These are phyloP conservation scores for Aspergillus avenaceus DNA, from an alignment of 495 filamentous ascomycete genomes.

Conservation along the genomic window DNA sequence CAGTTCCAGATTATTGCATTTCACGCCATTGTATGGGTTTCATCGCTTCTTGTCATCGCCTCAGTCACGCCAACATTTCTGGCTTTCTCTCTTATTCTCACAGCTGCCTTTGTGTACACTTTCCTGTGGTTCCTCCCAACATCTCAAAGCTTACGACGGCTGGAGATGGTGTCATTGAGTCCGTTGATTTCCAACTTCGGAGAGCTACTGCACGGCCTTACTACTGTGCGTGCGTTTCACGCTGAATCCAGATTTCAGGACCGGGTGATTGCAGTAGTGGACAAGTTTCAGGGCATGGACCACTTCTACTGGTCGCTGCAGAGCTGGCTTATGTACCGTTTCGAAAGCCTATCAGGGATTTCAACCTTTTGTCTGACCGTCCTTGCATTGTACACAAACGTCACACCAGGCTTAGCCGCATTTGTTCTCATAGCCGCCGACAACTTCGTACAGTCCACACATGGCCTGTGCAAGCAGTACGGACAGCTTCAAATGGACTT, in stretches of 20 bases:
- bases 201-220: slow-evolving; percentile 70
- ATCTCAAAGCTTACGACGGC: slow-evolving; percentile 72
- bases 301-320: slow-evolving; percentile 89
- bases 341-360: slow-evolving; percentile 62
- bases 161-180: slow-evolving; percentile 80
- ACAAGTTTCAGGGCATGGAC: slow-evolving; percentile 86
- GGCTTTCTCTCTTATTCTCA: slow-evolving; percentile 61
- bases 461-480: slow-evolving; percentile 68
- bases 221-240: slow-evolving; percentile 72
- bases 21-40: slow-evolving; percentile 61
- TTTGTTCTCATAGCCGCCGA: slow-evolving; percentile 56
- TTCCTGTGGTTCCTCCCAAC: slow-evolving; percentile 74
- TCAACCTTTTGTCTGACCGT: slow-evolving; percentile 69
- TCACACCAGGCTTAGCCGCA: slow-evolving; percentile 69
- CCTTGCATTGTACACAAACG: slow-evolving; percentile 62
- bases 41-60: slow-evolving; percentile 69
- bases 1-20: slow-evolving; percentile 65
- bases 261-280: slow-evolving; percentile 68
- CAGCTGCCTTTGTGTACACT: slow-evolving; percentile 57
- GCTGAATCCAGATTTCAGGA: slow-evolving; percentile 72
- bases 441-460: slow-evolving; percentile 60
- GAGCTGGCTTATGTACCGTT: slow-evolving; percentile 75
- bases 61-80: slow-evolving; percentile 71
- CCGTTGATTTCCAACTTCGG: slow-evolving; percentile 85
- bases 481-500: slow-evolving; percentile 86